A percentile compares a stretch with the other conserved stretches of the same genome.
Evolutionary conservation across 192 early-diverging fungal species (phyloP).

Genomic region (Coemansia interrupta): DNA sequence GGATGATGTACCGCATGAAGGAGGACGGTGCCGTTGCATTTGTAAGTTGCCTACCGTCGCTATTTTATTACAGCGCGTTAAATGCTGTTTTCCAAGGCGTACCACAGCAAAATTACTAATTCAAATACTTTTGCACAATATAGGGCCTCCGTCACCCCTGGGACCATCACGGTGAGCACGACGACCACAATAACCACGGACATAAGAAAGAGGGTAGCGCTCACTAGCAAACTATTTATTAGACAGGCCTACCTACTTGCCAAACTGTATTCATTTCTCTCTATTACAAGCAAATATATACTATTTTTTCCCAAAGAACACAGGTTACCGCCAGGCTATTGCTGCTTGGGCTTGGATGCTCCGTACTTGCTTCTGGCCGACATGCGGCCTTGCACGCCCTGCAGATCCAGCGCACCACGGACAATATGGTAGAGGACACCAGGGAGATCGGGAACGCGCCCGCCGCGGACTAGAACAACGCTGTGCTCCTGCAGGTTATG

Average conservation of each 20-base stretch:
- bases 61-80: too few relatives aligned
- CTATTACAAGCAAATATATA: slow-evolving; percentile 5
- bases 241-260: neutral
- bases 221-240: neutral
- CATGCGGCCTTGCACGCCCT: slow-evolving; percentile 83
- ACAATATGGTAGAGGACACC: slow-evolving; percentile 95
- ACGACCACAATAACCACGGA: slow-evolving; percentile 56
- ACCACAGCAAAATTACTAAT: too few relatives aligned
- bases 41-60: slow-evolving; percentile 44
- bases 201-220: slow-evolving; percentile 20
- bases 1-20: slow-evolving; percentile 80
- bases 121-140: neutral
- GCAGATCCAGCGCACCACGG: slow-evolving; percentile 89
- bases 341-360: slow-evolving; percentile 69
- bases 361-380: slow-evolving; percentile 91
- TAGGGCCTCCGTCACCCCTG: slow-evolving; percentile 70
- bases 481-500: slow-evolving; percentile 98
- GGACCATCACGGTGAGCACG: slow-evolving; percentile 51
- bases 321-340: neutral
- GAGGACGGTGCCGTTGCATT: slow-evolving; percentile 67
- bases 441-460: slow-evolving; percentile 94
- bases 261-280: slow-evolving; percentile 1
- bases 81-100: too few relatives aligned
- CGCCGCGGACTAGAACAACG: slow-evolving; percentile 91
- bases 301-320: neutral